A percentile compares a stretch with the other conserved stretches of the same genome.
Evolutionary conservation across 116 monocot species (phyloP).

Genomic region (Posidonia oceanica): DNA sequence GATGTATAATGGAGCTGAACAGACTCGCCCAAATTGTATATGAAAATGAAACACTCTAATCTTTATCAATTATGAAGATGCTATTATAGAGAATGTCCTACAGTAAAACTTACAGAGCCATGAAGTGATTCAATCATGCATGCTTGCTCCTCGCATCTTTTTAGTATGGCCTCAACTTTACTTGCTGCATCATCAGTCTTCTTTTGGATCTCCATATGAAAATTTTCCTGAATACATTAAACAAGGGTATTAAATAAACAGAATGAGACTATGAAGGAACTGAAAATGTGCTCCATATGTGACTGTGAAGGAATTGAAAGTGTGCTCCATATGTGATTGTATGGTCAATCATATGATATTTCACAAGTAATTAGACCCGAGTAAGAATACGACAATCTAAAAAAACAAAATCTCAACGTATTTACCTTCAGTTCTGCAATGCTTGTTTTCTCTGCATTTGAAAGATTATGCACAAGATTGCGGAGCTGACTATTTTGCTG

Average conservation of each 20-base stretch:
- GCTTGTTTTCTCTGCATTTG: conserved; percentile 32
- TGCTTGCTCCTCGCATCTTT: conserved; percentile 79
- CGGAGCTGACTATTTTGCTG: conserved; percentile 82
- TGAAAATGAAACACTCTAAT: no score
- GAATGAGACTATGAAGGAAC: no score
- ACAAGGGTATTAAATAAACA: no score
- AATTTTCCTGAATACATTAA: no score
- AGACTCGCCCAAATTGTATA: no score
- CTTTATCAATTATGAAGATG: background rate
- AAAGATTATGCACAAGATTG: conserved; percentile 48
- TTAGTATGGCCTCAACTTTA: no score
- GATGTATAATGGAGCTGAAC: no score
- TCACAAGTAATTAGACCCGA: background rate
- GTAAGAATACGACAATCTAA: background rate
- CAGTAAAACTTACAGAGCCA: conserved; percentile 46
- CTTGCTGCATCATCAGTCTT: no score
- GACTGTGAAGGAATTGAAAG: no score
- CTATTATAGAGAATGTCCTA: background rate
- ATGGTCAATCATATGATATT: background rate
- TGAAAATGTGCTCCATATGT: no score
- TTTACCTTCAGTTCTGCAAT: conserved; percentile 63
- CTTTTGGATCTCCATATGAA: no score
- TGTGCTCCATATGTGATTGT: conserved; percentile 44
- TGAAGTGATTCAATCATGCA: conserved; percentile 92
- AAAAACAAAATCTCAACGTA: conserved; percentile 1